These are phyloP conservation scores for Tuber indicum DNA, from an alignment of 495 filamentous ascomycete species.

Conservation along the genomic window DNA sequence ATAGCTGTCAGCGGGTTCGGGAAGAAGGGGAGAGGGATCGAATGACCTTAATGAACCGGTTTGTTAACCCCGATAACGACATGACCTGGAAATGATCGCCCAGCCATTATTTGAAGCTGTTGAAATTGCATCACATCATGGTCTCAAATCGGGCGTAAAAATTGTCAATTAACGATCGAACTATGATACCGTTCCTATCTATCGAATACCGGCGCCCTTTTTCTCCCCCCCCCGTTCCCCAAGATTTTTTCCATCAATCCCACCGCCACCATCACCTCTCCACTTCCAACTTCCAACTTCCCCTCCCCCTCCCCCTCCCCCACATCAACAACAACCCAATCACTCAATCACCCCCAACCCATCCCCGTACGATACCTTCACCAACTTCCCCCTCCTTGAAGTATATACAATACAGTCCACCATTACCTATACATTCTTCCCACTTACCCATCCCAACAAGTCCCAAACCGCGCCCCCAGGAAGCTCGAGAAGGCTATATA, in stretches of 20 bases:
- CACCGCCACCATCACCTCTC: not conserved
- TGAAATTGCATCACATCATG: not conserved
- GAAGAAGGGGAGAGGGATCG: not conserved
- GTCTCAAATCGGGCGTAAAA: not conserved
- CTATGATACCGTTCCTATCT: not conserved
- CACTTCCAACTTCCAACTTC: not conserved
- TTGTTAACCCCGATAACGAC: not conserved
- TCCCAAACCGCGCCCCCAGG: not conserved
- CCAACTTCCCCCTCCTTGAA: not conserved
- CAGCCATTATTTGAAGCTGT: not conserved
- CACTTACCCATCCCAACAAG: not conserved
- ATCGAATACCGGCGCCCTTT: not conserved
- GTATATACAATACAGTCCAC: not conserved
- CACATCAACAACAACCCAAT: not conserved
- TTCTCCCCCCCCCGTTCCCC: not conserved
- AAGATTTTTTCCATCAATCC: not conserved
- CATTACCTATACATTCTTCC: conserved; percentile 5
- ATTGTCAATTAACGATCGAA: conserved; percentile 3
- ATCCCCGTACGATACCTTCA: not conserved
- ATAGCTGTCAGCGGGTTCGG: not conserved
- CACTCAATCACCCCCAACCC: not conserved
- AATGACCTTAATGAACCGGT: not conserved
- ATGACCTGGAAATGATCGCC: not conserved
- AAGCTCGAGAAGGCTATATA: not conserved
- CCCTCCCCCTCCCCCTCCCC: not conserved